A percentile compares a stretch with the other conserved stretches of the same genome.
phyloP scores from a whole-genome alignment of 2,329 filamentous ascomycete species.

The Phaeoacremonium minimum region DNA sequence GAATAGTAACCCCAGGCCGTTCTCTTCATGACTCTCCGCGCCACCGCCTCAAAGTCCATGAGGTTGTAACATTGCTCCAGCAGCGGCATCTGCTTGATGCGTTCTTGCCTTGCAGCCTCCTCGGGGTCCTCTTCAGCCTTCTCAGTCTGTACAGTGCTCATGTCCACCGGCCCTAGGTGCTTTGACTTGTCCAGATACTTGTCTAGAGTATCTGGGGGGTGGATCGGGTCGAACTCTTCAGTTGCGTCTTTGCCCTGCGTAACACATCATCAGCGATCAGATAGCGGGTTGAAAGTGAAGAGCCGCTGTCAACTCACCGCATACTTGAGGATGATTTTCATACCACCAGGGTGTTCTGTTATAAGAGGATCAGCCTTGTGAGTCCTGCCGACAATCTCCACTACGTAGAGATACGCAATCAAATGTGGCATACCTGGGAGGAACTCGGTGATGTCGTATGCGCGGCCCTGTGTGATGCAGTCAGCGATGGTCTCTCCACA shows the following conservation, averaged over 20 bases:
- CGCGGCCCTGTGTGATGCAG: slow-evolving; percentile 54
- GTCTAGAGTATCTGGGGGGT: slow-evolving; percentile 81
- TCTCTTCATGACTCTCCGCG: slow-evolving; percentile 88
- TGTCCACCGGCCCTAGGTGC: slow-evolving; percentile 86
- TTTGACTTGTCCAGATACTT: slow-evolving; percentile 81
- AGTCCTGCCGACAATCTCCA: too few species aligned
- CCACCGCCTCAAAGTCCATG: slow-evolving; percentile 93
- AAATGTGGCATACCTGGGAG: slow-evolving; percentile 69
- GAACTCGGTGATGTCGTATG: slow-evolving; percentile 87
- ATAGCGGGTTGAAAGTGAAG: too few species aligned
- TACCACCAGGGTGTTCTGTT: slow-evolving; percentile 78
- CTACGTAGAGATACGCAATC: too few species aligned
- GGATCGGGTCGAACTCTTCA: slow-evolving; percentile 85
- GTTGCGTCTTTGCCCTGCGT: slow-evolving; percentile 85
- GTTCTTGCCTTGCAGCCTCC: slow-evolving; percentile 63
- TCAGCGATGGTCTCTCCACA: slow-evolving; percentile 9
- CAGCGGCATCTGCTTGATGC: slow-evolving; percentile 70
- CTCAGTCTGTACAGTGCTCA: slow-evolving; percentile 66
- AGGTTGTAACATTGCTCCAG: slow-evolving; percentile 89
- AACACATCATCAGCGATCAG: slow-evolving; percentile 1
- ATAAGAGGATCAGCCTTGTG: too few species aligned
- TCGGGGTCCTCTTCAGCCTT: slow-evolving; percentile 61
- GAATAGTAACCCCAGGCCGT: slow-evolving; percentile 98
- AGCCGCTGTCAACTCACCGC: slow-evolving; percentile 43
- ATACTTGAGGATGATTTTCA: slow-evolving; percentile 94